A percentile compares a stretch with the other conserved stretches of the same genome.
phyloP scores from a whole-genome alignment of 805 yeast genomes.

The Lachancea sp. region DNA sequence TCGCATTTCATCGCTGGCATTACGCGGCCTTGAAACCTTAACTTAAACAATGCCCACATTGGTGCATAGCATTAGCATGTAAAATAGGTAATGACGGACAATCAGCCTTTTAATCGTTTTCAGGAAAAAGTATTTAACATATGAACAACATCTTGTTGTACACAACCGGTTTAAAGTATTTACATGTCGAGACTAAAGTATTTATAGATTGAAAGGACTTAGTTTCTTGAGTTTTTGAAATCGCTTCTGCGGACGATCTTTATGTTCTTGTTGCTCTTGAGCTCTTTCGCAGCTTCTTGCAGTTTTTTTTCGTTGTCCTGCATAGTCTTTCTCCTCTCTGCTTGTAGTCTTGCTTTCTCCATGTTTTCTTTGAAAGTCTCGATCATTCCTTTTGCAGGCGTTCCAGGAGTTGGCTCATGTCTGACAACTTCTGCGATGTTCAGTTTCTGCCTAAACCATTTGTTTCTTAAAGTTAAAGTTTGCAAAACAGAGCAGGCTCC shows the following conservation, averaged over 20 bases:
- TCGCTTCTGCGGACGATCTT: constrained; percentile 28
- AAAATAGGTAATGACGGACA: not conserved
- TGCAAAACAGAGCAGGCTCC: constrained; percentile 71
- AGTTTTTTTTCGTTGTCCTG: constrained; percentile 32
- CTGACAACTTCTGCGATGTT: constrained; percentile 58
- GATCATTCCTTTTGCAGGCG: constrained; percentile 33
- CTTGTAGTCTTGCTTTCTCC: constrained; percentile 36
- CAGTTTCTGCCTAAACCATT: constrained; percentile 48
- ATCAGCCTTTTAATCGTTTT: not conserved
- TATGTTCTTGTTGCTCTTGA: constrained; percentile 25
- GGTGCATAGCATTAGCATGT: constrained; percentile 5
- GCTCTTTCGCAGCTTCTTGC: constrained; percentile 29
- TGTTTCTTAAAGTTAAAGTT: constrained; percentile 55
- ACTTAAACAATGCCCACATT: not conserved
- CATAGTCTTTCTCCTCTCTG: constrained; percentile 34
- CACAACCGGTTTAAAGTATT: not conserved
- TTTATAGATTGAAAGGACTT: not conserved
- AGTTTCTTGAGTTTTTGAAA: constrained; percentile 11
- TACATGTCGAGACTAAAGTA: not conserved
- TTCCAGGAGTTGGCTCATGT: constrained; percentile 35
- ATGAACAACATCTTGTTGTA: too few relatives aligned
- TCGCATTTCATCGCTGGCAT: not conserved
- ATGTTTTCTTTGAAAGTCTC: constrained; percentile 36
- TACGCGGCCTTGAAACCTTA: not conserved
- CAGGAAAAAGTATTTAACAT: not conserved